Evolutionary conservation across 768 basidiomycete genomes (phyloP), one percentile per base, ranked within the genome.

Genomic region (Collybiopsis luxurians): DNA sequence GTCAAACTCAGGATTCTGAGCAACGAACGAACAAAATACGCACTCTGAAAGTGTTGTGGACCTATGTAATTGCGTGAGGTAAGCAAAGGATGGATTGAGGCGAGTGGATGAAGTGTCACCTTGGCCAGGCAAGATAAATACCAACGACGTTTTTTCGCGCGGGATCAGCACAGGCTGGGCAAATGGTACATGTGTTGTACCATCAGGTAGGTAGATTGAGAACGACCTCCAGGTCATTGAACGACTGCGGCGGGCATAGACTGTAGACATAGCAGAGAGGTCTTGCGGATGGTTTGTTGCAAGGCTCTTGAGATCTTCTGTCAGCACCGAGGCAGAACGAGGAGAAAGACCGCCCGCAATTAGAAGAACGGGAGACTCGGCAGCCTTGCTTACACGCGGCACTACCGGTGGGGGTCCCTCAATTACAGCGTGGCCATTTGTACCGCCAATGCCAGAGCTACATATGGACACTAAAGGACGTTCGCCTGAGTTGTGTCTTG

Each of bases 381-480:
- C 28, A 7, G 26, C 6, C 19, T 19, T 45, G 13, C 9, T 15
- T 43, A 17, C 42, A 42, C 34, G 53, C 48, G 28, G 28, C 15
- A 21, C 38, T 27, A 31, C 7, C 24, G 24, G 23, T 12, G 74
- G 71, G 9, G 74, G 69, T 15, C 65, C 66, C 60, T 78, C 71
- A 9, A 78, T 45, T 23, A 80, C 68, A 19, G 64, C 68, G 53
- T 79, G 77, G 0, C 73, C 78, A 54, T 76, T 77, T 2, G 71
- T 69, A 7, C 78, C 78, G 21, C 77, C 75, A 39, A 80, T 78
- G 2, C 78, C 78, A 19, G 72, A 76, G 55, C 76, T 73, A 0
- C 72, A 66, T 50, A 80, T 69, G 0, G 78, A 73, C 19, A 77
- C 69, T 24, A 78, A 63, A 12, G 69, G 63, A 26, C 66, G 63